phyloP scores from a whole-genome alignment of 805 yeast genomes.

The Tanozyma kutaoensis region DNA sequence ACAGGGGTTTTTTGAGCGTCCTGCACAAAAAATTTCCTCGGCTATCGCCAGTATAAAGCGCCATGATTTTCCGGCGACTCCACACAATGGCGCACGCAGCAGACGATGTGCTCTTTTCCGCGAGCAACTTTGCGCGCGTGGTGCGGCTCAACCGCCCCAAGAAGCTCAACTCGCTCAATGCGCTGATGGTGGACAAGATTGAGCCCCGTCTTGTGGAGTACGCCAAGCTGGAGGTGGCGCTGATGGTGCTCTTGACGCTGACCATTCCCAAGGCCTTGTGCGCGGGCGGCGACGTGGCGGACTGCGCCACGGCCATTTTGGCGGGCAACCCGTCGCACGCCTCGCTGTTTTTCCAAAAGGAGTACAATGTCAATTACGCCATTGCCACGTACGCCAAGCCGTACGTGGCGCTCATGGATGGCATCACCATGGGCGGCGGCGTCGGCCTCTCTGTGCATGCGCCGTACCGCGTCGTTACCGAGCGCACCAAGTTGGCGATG shows the following conservation, averaged over 20 bases:
- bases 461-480: conserved; percentile 90
- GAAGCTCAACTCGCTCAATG: conserved; percentile 76
- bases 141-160: conserved; percentile 66
- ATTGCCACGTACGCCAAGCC: conserved; percentile 83
- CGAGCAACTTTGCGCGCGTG: conserved; percentile 54
- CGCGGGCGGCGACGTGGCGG: conserved; percentile 94
- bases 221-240: conserved; percentile 51
- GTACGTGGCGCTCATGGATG: conserved; percentile 73
- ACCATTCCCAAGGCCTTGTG: conserved; percentile 63
- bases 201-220: conserved; percentile 67
- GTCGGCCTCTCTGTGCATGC: conserved; percentile 86
- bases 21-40: too few relatives aligned
- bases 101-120: conserved; percentile 50
- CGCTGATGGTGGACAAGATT: conserved; percentile 61
- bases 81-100: conserved; percentile 8
- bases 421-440: conserved; percentile 97
- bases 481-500: conserved; percentile 86
- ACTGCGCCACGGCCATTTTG: conserved; percentile 51
- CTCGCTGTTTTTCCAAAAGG: conserved; percentile 57
- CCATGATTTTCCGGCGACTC: too few relatives aligned
- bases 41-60: too few relatives aligned
- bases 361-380: conserved; percentile 69
- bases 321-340: conserved; percentile 34
- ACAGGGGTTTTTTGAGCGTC: too few relatives aligned
- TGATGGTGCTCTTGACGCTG: conserved; percentile 57